Evolutionary conservation across 2,329 filamentous ascomycete species (phyloP).

Genomic region (Leptographium flavum): DNA sequence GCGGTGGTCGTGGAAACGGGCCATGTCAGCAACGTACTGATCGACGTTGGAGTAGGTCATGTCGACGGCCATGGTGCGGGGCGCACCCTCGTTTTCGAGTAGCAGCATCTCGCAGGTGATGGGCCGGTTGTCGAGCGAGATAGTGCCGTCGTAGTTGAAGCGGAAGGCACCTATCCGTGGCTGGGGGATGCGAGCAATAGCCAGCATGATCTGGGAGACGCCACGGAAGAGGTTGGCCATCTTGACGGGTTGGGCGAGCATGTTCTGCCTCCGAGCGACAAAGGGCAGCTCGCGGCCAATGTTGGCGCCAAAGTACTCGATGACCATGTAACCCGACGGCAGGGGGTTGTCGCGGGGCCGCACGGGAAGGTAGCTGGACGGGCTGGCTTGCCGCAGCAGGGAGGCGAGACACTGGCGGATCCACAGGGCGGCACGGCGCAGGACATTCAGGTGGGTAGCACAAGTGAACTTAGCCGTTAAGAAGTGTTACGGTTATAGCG

Average conservation of each 20-base stretch:
- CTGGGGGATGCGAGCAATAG: constrained; percentile 15
- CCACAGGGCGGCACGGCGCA: not conserved
- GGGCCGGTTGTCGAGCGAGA: constrained; percentile 5
- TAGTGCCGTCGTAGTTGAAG: constrained; percentile 14
- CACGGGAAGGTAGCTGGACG: not conserved
- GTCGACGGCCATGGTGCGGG: constrained; percentile 14
- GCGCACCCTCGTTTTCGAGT: constrained; percentile 18
- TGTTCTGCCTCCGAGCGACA: not conserved
- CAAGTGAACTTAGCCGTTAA: no score
- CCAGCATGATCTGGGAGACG: constrained; percentile 13
- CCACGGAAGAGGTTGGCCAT: not conserved
- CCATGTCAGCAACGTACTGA: constrained; percentile 14
- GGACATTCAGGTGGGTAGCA: not conserved
- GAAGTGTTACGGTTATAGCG: no score
- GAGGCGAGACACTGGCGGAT: not conserved
- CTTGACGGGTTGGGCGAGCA: not conserved
- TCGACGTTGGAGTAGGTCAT: constrained; percentile 19
- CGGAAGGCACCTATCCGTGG: constrained; percentile 16
- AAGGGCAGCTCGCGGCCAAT: not conserved
- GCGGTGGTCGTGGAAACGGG: constrained; percentile 14
- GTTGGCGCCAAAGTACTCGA: no score
- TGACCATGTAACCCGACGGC: no score
- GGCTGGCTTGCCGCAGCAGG: not conserved
- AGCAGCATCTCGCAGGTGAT: constrained; percentile 13
- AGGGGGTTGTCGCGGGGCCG: no score